phyloP scores from a whole-genome alignment of 352 stramenopile genomes.

The Globisporangium ultimum region DNA sequence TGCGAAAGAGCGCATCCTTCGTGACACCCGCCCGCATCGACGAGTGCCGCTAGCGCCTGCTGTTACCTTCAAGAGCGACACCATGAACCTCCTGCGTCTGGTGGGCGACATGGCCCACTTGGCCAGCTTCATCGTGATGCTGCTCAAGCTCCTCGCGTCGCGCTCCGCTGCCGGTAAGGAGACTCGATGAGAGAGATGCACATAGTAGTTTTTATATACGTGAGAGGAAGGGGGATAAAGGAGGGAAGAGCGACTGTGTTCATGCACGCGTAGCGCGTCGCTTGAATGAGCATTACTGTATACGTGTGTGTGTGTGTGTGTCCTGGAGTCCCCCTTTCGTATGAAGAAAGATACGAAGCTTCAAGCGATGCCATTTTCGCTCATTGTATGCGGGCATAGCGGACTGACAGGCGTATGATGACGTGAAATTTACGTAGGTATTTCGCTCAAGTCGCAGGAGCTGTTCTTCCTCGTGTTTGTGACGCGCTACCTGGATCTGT shows the following conservation, averaged over 20 bases:
- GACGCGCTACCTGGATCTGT: conserved; percentile 98
- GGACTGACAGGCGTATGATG: background rate
- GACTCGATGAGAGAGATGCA: too few relatives aligned
- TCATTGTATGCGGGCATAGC: background rate
- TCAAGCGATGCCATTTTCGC: too few relatives aligned
- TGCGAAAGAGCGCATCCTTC: too few relatives aligned
- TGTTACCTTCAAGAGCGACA: background rate
- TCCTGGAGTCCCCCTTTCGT: too few relatives aligned
- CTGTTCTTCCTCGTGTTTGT: conserved; percentile 99
- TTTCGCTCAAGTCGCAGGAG: conserved; percentile 99
- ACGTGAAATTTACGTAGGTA: conserved; percentile 57
- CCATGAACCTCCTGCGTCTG: conserved; percentile 97
- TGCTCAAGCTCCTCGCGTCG: conserved; percentile 93
- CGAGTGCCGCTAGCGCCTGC: background rate
- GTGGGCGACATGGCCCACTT: conserved; percentile 99
- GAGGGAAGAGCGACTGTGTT: too few relatives aligned
- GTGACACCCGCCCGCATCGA: too few relatives aligned
- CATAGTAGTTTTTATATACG: background rate
- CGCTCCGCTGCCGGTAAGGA: conserved; percentile 67
- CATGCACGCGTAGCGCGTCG: too few relatives aligned
- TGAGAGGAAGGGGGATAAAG: too few relatives aligned
- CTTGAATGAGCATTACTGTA: background rate
- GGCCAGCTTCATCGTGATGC: conserved; percentile 97
- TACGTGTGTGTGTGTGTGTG: background rate
- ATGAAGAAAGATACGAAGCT: too few relatives aligned